Conservation (phyloP, 2,329 filamentous ascomycete genomes). For the Ceratocystis harringtonii region DNA sequence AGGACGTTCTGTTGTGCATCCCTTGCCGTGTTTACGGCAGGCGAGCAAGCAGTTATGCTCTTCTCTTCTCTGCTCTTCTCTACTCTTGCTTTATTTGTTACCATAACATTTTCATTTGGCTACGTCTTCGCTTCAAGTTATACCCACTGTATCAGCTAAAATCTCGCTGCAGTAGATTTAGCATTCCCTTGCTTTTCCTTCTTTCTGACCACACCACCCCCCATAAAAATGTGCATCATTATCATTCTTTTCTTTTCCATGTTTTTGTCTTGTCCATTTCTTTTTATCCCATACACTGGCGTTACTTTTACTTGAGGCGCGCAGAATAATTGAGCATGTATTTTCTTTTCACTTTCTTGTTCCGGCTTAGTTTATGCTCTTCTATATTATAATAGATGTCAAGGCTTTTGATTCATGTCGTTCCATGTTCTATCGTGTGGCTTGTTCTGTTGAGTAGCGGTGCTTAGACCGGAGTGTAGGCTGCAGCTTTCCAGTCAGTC, state of each 20-base stretch:
- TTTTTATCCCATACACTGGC: neutral
- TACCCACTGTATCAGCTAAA: conserved; percentile 3
- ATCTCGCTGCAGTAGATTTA: conserved; percentile 1
- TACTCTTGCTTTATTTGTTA: neutral
- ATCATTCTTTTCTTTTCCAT: neutral
- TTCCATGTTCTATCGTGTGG: neutral
- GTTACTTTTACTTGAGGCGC: neutral
- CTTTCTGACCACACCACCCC: neutral
- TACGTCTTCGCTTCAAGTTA: conserved; percentile 3
- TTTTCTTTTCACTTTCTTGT: neutral
- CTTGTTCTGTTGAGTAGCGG: neutral
- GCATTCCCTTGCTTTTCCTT: neutral
- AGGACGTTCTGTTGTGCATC: neutral
- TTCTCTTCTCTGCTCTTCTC: neutral
- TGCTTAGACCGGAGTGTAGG: too few relatives aligned
- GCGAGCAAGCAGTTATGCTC: neutral
- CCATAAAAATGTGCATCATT: neutral
- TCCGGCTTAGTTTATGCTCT: neutral
- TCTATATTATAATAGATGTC: conserved; percentile 8
- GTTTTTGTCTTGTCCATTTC: too few relatives aligned
- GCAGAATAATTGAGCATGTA: conserved; percentile 7
- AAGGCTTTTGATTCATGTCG: neutral
- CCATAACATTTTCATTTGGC: neutral
- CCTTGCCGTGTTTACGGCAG: neutral
- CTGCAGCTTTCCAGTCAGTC: too few relatives aligned